A percentile compares a stretch with the other conserved stretches of the same genome.
Evolutionary conservation across 2,329 filamentous ascomycete species (phyloP).

Genomic region (Gliomastix tumulicola): DNA sequence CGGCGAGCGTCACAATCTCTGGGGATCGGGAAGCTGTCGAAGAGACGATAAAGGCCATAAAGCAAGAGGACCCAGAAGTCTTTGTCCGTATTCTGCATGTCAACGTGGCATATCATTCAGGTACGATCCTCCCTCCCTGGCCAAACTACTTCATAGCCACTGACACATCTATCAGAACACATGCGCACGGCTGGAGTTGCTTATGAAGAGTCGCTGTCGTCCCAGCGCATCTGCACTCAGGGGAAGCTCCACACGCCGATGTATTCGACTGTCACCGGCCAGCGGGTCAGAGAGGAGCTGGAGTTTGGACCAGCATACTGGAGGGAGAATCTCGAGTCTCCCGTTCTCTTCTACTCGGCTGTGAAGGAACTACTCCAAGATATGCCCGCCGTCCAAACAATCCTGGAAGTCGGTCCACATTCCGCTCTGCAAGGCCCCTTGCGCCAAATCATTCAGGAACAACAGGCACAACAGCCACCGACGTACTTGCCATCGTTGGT

Average conservation of each 20-base stretch:
- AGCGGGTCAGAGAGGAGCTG: conserved; percentile 4
- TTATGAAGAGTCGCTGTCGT: neutral
- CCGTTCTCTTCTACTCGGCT: conserved; percentile 14
- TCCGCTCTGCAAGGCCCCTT: conserved; percentile 5
- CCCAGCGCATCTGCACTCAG: no score
- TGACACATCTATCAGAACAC: neutral
- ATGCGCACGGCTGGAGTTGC: neutral
- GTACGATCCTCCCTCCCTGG: conserved; percentile 7
- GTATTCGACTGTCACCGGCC: conserved; percentile 29
- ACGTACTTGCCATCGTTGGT: neutral
- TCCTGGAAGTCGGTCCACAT: conserved; percentile 13
- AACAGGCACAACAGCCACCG: conserved; percentile 20
- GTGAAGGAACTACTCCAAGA: no score
- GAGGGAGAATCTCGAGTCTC: conserved; percentile 12
- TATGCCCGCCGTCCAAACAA: no score
- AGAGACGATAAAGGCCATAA: conserved; percentile 25
- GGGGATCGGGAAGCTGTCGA: conserved; percentile 25
- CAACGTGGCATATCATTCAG: conserved; percentile 34
- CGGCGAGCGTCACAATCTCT: conserved; percentile 37
- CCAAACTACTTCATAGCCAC: neutral
- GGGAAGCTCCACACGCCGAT: neutral
- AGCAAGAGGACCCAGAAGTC: conserved; percentile 16
- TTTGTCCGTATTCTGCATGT: conserved; percentile 24
- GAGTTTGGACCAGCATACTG: conserved; percentile 10
- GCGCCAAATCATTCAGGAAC: conserved; percentile 15